These are phyloP conservation scores for Botrytis pseudocinerea DNA, from an alignment of 2,329 filamentous ascomycete species.

Conservation along the genomic window DNA sequence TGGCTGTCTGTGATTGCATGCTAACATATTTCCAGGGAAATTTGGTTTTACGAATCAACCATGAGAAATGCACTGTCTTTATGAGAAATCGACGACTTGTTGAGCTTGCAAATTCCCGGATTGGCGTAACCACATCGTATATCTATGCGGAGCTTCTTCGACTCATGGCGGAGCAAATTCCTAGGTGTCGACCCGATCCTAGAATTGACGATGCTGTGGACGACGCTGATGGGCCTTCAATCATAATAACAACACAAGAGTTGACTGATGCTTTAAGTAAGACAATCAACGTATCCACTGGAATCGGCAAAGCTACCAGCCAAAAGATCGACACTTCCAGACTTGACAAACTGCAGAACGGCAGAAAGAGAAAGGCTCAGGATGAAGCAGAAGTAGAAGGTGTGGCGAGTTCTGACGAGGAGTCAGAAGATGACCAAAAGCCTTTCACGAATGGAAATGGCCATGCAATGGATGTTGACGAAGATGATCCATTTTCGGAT, in stretches of 20 bases:
- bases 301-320: constrained; percentile 57
- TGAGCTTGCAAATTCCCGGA: constrained; percentile 66
- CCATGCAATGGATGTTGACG: constrained; percentile 24
- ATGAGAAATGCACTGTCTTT: constrained; percentile 79
- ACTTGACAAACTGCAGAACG: constrained; percentile 51
- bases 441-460: constrained; percentile 27
- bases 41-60: constrained; percentile 76
- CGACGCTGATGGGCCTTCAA: constrained; percentile 38
- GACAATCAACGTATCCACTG: constrained; percentile 53
- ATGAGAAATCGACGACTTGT: constrained; percentile 78
- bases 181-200: constrained; percentile 64
- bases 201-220: constrained; percentile 48
- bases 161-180: constrained; percentile 66
- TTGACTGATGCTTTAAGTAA: constrained; percentile 56
- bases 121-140: constrained; percentile 72
- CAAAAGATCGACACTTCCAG: constrained; percentile 50
- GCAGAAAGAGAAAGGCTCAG: constrained; percentile 32
- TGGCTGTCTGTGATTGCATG: constrained; percentile 25
- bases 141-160: constrained; percentile 76
- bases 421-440: constrained; percentile 28
- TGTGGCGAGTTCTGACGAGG: constrained; percentile 34
- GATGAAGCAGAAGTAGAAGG: constrained; percentile 34
- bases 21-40: constrained; percentile 56
- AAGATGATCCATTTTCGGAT: constrained; percentile 31
- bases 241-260: constrained; percentile 55